Conservation (phyloP, 2,329 filamentous ascomycete genomes). For the Pseudocercospora cruenta region DNA sequence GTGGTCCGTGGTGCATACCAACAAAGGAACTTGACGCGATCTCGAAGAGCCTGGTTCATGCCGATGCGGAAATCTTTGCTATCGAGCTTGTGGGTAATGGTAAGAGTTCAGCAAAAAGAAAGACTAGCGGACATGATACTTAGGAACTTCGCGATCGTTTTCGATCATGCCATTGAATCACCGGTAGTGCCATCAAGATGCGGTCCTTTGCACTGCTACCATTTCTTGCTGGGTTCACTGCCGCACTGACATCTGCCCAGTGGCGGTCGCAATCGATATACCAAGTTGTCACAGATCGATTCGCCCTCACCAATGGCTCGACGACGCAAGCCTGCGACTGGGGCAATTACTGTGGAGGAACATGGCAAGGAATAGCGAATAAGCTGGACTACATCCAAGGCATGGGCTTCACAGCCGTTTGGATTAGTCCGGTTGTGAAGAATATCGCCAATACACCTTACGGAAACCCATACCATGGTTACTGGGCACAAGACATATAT, state of each 20-base stretch:
- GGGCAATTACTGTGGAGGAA: constrained; percentile 52
- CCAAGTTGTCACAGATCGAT: constrained; percentile 62
- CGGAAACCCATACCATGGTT: constrained; percentile 50
- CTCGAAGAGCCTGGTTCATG: constrained; percentile 1
- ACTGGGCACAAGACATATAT: constrained; percentile 27
- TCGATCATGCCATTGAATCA: neutral
- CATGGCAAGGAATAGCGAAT: constrained; percentile 50
- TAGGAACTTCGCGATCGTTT: neutral
- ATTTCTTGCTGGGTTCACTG: constrained; percentile 18
- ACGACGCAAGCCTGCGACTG: constrained; percentile 50
- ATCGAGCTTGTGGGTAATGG: neutral
- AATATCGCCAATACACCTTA: constrained; percentile 44
- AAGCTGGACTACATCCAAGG: constrained; percentile 54
- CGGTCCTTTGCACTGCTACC: neutral
- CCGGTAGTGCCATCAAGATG: neutral
- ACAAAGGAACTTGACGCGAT: constrained; percentile 10
- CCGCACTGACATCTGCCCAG: constrained; percentile 23
- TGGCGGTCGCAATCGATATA: constrained; percentile 60
- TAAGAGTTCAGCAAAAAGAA: neutral
- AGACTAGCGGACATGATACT: constrained; percentile 1
- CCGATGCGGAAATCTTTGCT: constrained; percentile 2
- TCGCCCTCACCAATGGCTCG: constrained; percentile 54
- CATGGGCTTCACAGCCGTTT: constrained; percentile 52
- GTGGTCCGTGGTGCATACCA: constrained; percentile 1
- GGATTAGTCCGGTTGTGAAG: constrained; percentile 47